These are phyloP conservation scores for Rhodotorula kratochvilovae DNA, from an alignment of 768 basidiomycete genomes.

Conservation along the genomic window DNA sequence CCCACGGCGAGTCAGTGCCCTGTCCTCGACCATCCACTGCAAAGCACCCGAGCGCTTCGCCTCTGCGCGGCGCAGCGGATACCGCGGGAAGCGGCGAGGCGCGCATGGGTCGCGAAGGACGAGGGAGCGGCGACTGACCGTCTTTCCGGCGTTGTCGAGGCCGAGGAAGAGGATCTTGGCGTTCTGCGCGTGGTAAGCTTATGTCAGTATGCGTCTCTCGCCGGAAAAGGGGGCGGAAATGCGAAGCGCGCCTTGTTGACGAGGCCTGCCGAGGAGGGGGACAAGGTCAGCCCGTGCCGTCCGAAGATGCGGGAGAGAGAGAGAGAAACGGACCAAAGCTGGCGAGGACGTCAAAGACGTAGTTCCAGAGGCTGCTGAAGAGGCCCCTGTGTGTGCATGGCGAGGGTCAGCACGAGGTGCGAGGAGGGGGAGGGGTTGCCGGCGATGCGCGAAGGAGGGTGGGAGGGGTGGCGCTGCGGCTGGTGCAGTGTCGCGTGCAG, in stretches of 20 bases:
- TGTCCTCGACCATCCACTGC: no score
- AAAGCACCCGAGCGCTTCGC: no score
- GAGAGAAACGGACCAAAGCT: conserved; percentile 66
- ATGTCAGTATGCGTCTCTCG: neutral
- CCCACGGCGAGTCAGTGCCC: neutral
- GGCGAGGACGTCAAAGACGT: conserved; percentile 94
- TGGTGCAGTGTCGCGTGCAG: no score
- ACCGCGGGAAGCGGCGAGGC: no score
- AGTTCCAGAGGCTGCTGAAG: conserved; percentile 77
- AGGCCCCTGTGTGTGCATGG: neutral
- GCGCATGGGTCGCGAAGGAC: neutral
- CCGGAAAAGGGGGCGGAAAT: neutral
- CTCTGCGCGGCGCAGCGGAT: no score
- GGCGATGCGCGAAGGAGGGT: no score
- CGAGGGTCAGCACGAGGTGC: neutral
- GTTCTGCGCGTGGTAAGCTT: conserved; percentile 56
- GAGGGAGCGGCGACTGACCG: conserved; percentile 56
- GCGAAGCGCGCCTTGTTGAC: conserved; percentile 39
- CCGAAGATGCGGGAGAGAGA: neutral
- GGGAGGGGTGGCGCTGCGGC: neutral
- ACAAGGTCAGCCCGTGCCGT: neutral
- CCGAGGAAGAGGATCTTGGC: conserved; percentile 99
- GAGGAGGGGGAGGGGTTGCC: neutral
- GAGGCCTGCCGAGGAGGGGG: conserved; percentile 22
- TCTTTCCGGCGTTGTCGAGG: conserved; percentile 98